Base-by-base conservation (phyloP, 106 monocot genomes). In the Allium fistulosum region DNA sequence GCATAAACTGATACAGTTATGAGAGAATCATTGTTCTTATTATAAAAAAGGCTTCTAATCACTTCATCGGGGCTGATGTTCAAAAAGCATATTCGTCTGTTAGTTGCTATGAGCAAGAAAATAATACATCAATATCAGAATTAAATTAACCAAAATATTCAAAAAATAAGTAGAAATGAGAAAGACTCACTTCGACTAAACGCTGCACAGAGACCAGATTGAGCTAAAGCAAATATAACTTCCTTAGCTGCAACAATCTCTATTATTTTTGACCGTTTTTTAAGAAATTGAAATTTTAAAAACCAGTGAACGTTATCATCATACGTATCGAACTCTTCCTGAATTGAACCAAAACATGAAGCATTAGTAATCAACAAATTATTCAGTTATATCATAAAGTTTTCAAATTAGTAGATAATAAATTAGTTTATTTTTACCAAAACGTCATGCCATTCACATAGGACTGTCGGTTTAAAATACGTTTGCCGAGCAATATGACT, bases 1-100 rank as follows among this genome's bases (percentile, higher is more conserved):
- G 93, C 93, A 80, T 93, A 93, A 71, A 93, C 93, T 51, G 93
- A 88, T 11, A 92, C 92, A 47, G 92, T 92, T 78, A 92, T 93
- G 59, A 93, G 75, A 11, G 88, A 93, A 59, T 93, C 88, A 65
- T 93, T 93, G 77, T 93, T 93, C 79, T 93, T 88, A 65, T 93
- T 88, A 70, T 86, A 93, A 63, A 88, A 93, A 49, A 93, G 86
- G 75, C 88, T 93, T 73, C 88, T 80, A 64, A 93, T 93, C 60
- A 93, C 93, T 82, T 92, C 92, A 82, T 92, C 92, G 2, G 88
- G 85, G 67, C 85, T 86, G 70, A 90, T 78, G 73, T 87, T 90
- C 78, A 90, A 68, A 72, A 90, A 94, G 75, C 90, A 87, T 75
- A 95, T 85, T 3, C 94, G 78, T 68, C 72, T 82, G 58, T 95